Percentiles rank a stretch among this genome's conserved stretches.
Evolutionary conservation across 2,329 filamentous ascomycete genomes (phyloP).

Genomic region (Ustilaginoidea virens): DNA sequence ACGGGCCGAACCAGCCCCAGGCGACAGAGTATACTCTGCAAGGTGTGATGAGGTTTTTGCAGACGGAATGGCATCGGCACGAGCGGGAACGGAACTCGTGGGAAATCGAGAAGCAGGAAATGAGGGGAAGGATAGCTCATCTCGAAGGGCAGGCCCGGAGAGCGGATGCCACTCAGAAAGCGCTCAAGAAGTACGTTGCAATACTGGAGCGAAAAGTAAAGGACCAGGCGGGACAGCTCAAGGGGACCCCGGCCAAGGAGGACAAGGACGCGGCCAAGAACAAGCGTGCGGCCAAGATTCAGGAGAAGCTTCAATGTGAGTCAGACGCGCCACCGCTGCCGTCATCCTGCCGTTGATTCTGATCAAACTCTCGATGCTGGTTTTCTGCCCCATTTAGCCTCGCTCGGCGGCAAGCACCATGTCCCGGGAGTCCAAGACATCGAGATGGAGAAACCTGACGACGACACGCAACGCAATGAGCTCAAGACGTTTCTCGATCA

Average conservation of each 20-base stretch:
- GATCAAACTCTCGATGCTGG: too few species aligned
- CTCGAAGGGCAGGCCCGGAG: conserved; percentile 82
- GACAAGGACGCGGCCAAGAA: conserved; percentile 30
- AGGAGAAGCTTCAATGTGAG: conserved; percentile 41
- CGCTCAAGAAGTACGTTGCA: conserved; percentile 75
- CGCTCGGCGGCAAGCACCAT: conserved; percentile 19
- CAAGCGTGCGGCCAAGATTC: conserved; percentile 35
- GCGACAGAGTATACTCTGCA: conserved; percentile 48
- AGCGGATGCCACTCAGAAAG: conserved; percentile 76
- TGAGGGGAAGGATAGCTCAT: conserved; percentile 93
- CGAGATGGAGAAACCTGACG: conserved; percentile 31
- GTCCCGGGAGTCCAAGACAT: conserved; percentile 30
- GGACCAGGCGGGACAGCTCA: conserved; percentile 61
- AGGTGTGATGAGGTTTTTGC: conserved; percentile 95
- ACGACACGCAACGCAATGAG: conserved; percentile 34
- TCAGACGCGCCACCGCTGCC: conserved; percentile 5
- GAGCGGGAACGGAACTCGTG: conserved; percentile 95
- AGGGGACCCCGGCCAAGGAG: conserved; percentile 24
- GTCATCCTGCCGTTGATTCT: too few species aligned
- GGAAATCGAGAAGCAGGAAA: conserved; percentile 98
- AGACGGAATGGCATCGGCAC: conserved; percentile 97
- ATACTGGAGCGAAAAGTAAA: conserved; percentile 82
- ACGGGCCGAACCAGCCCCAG: conserved; percentile 34
- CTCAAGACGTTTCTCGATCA: conserved; percentile 48
- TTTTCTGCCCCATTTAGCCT: neutral